Evolutionary conservation across 129 eudicot species (phyloP).

Genomic region (Artemisia argyi): DNA sequence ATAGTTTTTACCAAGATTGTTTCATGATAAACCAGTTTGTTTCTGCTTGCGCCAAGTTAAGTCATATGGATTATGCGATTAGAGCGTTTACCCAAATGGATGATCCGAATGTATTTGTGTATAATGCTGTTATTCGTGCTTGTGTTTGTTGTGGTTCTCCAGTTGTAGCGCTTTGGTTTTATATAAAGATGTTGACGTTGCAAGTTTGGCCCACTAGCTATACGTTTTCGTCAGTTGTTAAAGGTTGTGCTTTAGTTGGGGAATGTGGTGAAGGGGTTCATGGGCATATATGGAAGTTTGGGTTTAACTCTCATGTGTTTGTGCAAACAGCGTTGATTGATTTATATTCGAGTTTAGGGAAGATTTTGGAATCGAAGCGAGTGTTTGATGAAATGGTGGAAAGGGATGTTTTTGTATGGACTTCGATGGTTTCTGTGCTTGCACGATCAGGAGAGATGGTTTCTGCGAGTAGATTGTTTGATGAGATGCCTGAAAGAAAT

Average conservation of each 20-base stretch:
- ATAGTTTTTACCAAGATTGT: conserved; percentile 56
- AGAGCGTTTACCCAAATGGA: conserved; percentile 57
- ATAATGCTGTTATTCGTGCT: conserved; percentile 70
- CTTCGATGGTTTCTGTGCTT: conserved; percentile 54
- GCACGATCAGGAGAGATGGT: conserved; percentile 59
- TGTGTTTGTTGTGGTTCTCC: conserved; percentile 54
- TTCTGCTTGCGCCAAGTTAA: conserved; percentile 50
- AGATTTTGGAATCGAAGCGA: conserved; percentile 37
- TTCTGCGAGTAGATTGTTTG: conserved; percentile 60
- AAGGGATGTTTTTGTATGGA: conserved; percentile 71
- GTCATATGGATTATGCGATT: conserved; percentile 46
- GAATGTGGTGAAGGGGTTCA: conserved; percentile 59
- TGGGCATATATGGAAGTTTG: conserved; percentile 64
- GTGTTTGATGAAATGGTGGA: conserved; percentile 74
- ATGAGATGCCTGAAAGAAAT: conserved; percentile 72
- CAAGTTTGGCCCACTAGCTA: conserved; percentile 60
- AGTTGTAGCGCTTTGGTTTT: conserved; percentile 42
- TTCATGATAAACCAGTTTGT: conserved; percentile 69
- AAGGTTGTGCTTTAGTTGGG: conserved; percentile 46
- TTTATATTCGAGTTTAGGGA: conserved; percentile 59
- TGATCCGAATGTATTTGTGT: conserved; percentile 64
- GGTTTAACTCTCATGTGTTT: conserved; percentile 52
- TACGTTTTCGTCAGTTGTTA: conserved; percentile 64
- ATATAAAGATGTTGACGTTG: conserved; percentile 53
- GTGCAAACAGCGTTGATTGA: conserved; percentile 77